Evolutionary conservation across 164 flowering plant genomes (phyloP).

Genomic region (Kalanchoe fedtschenkoi): DNA sequence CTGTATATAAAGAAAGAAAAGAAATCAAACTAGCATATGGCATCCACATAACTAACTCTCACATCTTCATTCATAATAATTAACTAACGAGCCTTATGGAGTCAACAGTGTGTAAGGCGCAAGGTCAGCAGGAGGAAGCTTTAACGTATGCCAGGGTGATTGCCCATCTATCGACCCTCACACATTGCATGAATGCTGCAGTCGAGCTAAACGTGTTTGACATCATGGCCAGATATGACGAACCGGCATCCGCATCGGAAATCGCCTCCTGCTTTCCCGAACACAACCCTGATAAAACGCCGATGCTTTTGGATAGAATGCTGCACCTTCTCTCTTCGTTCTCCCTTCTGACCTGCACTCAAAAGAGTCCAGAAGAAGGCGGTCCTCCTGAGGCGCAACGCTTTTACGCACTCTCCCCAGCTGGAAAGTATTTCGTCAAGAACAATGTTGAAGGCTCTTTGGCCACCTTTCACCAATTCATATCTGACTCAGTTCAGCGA

Average conservation of each 20-base stretch:
- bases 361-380: neutral
- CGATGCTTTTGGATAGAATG: slow-evolving; percentile 20
- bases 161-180: neutral
- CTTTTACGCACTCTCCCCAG: slow-evolving; percentile 14
- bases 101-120: neutral
- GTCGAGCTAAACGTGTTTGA: slow-evolving; percentile 16
- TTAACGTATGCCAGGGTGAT: neutral
- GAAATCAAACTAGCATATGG: too few relatives aligned
- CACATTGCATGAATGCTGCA: slow-evolving; percentile 7
- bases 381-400: neutral
- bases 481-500: neutral
- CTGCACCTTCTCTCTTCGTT: slow-evolving; percentile 21
- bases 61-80: too few relatives aligned
- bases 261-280: slow-evolving; percentile 10
- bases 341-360: slow-evolving; percentile 18
- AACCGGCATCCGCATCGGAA: slow-evolving; percentile 15
- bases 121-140: neutral
- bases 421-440: slow-evolving; percentile 11
- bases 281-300: slow-evolving; percentile 15
- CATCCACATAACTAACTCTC: too few relatives aligned
- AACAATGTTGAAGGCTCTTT: slow-evolving; percentile 19
- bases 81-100: neutral
- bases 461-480: neutral
- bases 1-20: too few relatives aligned
- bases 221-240: slow-evolving; percentile 12